Conservation (phyloP, 2,329 filamentous ascomycete genomes). For the Leptographium radiaticola region DNA sequence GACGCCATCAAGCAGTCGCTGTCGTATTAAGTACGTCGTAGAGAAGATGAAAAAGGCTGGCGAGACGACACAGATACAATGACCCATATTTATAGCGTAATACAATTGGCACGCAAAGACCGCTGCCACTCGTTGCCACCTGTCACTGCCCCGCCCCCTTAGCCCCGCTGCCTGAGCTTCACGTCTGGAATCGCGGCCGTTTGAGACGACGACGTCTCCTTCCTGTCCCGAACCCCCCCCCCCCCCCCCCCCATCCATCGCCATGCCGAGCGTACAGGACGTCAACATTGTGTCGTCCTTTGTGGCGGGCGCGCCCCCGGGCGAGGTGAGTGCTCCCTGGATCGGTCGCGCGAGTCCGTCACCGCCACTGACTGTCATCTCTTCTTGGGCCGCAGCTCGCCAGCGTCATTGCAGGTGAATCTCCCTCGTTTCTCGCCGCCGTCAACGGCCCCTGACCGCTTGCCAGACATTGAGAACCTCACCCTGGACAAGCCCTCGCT, state of each 20-base stretch:
- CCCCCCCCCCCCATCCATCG: neutral
- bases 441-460: constrained; percentile 7
- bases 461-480: constrained; percentile 92
- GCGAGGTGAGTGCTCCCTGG: constrained; percentile 56
- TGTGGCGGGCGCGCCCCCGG: constrained; percentile 85
- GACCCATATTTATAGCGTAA: too few species aligned
- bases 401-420: constrained; percentile 48
- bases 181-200: too few species aligned
- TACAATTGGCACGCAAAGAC: too few species aligned
- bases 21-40: constrained; percentile 36
- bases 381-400: constrained; percentile 1
- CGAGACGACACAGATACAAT: too few species aligned
- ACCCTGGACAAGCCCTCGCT: constrained; percentile 57
- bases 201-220: too few species aligned
- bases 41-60: neutral
- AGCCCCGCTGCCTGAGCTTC: too few species aligned
- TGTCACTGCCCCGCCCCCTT: too few species aligned
- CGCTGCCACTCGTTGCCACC: too few species aligned
- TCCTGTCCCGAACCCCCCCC: neutral
- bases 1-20: constrained; percentile 56
- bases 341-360: too few species aligned
- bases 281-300: constrained; percentile 65
- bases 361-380: too few species aligned
- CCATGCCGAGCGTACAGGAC: constrained; percentile 22
- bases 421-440: neutral